Evolutionary conservation across 305 asterid genomes (phyloP).

Genomic region (Lippia alba): DNA sequence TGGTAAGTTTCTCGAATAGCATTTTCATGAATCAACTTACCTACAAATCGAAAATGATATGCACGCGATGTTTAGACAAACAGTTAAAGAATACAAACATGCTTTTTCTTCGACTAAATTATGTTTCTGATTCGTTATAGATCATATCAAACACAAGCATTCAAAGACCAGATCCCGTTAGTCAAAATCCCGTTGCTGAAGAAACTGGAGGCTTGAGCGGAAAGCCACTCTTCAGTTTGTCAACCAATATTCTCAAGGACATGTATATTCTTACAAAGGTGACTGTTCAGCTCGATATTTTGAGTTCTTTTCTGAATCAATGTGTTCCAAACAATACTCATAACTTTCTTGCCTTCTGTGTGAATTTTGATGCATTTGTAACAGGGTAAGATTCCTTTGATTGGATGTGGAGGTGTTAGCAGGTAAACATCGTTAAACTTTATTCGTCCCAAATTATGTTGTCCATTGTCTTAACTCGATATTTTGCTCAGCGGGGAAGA

Average conservation of each 20-base stretch:
- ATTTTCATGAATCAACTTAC: no score
- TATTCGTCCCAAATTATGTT: slow-evolving; percentile 7
- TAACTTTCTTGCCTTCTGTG: background rate
- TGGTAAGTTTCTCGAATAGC: slow-evolving; percentile 58
- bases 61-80: background rate
- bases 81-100: background rate
- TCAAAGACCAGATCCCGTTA: slow-evolving; percentile 78
- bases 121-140: slow-evolving; percentile 45
- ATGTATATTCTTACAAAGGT: slow-evolving; percentile 96
- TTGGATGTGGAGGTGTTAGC: slow-evolving; percentile 97
- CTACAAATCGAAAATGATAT: background rate
- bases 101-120: background rate
- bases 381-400: slow-evolving; percentile 88
- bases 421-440: slow-evolving; percentile 52
- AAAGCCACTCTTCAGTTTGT: slow-evolving; percentile 72
- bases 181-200: slow-evolving; percentile 59
- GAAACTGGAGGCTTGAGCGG: slow-evolving; percentile 99
- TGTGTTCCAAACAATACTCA: background rate
- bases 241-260: slow-evolving; percentile 82
- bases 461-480: slow-evolving; percentile 21
- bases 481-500: slow-evolving; percentile 76
- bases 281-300: slow-evolving; percentile 17
- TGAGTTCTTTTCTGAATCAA: background rate
- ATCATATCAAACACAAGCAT: slow-evolving; percentile 89
- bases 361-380: slow-evolving; percentile 19